Percentiles rank a stretch among this genome's conserved stretches.
These are phyloP conservation scores for Russula emetica DNA, from an alignment of 768 basidiomycete species.

Conservation along the genomic window DNA sequence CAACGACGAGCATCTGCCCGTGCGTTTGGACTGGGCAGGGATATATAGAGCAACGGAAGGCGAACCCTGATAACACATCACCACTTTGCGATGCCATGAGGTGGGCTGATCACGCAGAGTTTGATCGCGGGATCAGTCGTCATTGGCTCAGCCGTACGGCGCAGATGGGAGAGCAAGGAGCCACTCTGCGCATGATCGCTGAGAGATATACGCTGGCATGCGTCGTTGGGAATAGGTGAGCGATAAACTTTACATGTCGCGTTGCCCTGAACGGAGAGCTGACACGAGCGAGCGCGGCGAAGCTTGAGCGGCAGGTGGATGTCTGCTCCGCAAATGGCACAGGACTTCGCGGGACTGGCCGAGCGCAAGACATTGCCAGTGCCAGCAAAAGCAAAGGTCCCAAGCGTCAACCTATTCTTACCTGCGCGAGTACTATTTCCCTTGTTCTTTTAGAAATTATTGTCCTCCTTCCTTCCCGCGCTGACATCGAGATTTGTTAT, in stretches of 20 bases:
- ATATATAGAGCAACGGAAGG: conserved; percentile 43
- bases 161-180: conserved; percentile 42
- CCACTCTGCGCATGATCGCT: conserved; percentile 47
- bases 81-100: conserved; percentile 44
- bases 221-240: conserved; percentile 68
- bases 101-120: conserved; percentile 73
- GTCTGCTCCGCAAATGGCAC: conserved; percentile 65
- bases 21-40: conserved; percentile 64
- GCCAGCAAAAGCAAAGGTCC: conserved; percentile 28
- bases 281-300: neutral
- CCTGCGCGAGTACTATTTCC: conserved; percentile 48
- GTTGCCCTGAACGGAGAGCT: neutral
- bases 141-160: conserved; percentile 52
- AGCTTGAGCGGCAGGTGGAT: conserved; percentile 70
- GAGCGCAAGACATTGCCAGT: conserved; percentile 14
- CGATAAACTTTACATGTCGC: neutral
- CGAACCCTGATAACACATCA: neutral
- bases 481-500: neutral
- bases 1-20: conserved; percentile 4
- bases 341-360: conserved; percentile 56
- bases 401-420: conserved; percentile 54
- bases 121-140: conserved; percentile 60
- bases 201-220: conserved; percentile 63
- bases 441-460: neutral
- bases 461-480: neutral